Evolutionary conservation across 2,329 filamentous ascomycete genomes (phyloP), one percentile per base, ranked within the genome.

Genomic region (Alternaria consortialis): DNA sequence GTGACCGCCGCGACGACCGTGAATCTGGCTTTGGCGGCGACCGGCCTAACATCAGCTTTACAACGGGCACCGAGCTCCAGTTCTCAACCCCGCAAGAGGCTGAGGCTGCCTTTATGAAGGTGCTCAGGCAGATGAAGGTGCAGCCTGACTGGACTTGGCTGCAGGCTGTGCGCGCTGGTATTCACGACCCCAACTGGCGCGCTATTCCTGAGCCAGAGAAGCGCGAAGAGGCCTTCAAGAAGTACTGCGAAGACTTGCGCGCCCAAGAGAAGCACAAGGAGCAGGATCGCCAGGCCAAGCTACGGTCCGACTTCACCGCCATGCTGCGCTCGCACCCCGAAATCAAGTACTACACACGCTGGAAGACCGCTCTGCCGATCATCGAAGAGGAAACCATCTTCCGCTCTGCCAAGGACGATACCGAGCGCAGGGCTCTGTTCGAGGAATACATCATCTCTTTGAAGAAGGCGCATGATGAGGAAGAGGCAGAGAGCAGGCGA

Each of bases 241-340:
- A 97, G 82, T 99, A 95, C 83, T 93, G 92, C 77, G 86, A 93
- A 71, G 93, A 98, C 78, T 87, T 97, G 79, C 88, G 95, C 69
- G 85, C 91, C 69, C 92, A 97, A 82, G 95, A 99, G 82, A 95
- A 96, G 83, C 93, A 96, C 79, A 91, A 91, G 70, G 94, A 94
- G 75, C 94, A 97, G 80, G 94, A 98, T 81, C 90, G 95, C 76
- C 86, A 97, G 79, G 86, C 92, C 71, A 98, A 97, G 83, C 86
- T 98, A 74, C 92, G 93, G 73, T 86, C 91, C 79, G 95, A 98
- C 84, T 99, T 99, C 80, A 91, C 91, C 69, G 94, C 90, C 56
- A 99, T 99, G 95, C 86, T 99, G 68, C 93, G 91, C 80, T 94
- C 93, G 68, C 94, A 99, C 79, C 93, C 94, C 63, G 95, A 99